These are phyloP conservation scores for Saccharomyces hybrid DNA, from an alignment of 1,139 yeast genomes.

Conservation along the genomic window DNA sequence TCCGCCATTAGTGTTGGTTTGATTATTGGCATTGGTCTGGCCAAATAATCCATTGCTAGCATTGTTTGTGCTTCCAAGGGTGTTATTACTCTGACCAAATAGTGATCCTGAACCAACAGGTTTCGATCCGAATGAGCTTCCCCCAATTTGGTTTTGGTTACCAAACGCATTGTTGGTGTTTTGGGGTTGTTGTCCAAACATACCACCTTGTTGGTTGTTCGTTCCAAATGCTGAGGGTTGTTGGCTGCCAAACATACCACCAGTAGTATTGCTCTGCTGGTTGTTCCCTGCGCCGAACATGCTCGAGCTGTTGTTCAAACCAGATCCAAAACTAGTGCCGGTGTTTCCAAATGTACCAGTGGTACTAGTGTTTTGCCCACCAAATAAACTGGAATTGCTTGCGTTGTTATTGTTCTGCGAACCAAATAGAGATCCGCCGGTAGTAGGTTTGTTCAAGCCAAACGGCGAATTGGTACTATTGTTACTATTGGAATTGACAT, in stretches of 20 bases:
- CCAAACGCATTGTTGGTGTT: constrained; percentile 9
- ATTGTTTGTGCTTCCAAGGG: constrained; percentile 8
- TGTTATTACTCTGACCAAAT: constrained; percentile 5
- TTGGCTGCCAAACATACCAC: constrained; percentile 21
- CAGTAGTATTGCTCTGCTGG: constrained; percentile 9
- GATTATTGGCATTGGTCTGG: constrained; percentile 12
- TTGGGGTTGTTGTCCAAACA: constrained; percentile 2
- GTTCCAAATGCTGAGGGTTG: constrained; percentile 13
- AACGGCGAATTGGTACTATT: constrained; percentile 16
- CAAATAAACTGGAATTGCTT: constrained; percentile 5
- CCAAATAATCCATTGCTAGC: constrained; percentile 16
- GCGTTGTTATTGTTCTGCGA: background rate
- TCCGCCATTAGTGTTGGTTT: constrained; percentile 22
- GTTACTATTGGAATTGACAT: constrained; percentile 5
- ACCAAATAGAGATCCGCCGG: constrained; percentile 1
- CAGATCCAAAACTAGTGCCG: background rate
- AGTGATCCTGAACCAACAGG: constrained; percentile 3
- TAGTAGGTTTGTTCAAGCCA: constrained; percentile 23
- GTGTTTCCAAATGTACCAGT: constrained; percentile 5
- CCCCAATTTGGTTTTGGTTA: constrained; percentile 1
- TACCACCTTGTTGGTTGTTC: constrained; percentile 23
- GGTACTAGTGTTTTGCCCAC: constrained; percentile 11
- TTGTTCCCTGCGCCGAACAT: constrained; percentile 6
- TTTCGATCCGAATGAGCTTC: constrained; percentile 2
- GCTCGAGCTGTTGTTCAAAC: constrained; percentile 4